Evolutionary conservation across 441 rosid genomes (phyloP).

Genomic region (Jatropha multifida): DNA sequence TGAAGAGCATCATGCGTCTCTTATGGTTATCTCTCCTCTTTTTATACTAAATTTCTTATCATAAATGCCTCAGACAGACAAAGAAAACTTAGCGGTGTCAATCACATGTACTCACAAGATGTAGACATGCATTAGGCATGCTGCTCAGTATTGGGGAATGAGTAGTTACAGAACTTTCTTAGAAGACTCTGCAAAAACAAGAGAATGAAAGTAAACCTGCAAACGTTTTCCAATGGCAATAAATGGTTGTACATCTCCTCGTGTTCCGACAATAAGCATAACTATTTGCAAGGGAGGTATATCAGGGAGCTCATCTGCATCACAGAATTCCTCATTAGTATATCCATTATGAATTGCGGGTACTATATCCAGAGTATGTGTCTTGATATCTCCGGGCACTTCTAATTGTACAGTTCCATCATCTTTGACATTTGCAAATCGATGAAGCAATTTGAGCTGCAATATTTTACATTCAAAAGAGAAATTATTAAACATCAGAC

Average conservation of each 20-base stretch:
- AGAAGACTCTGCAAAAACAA: not conserved
- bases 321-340: conserved; percentile 30
- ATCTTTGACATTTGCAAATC: conserved; percentile 37
- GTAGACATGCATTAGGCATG: not conserved
- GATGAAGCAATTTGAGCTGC: conserved; percentile 50
- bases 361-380: conserved; percentile 30
- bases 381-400: conserved; percentile 42
- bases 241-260: conserved; percentile 62
- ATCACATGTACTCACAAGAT: not conserved
- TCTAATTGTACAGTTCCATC: conserved; percentile 54
- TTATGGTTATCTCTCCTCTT: not conserved
- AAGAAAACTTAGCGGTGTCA: not conserved
- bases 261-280: conserved; percentile 60
- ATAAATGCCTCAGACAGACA: not conserved
- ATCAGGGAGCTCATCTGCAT: conserved; percentile 16
- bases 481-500: not conserved
- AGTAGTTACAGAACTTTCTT: not conserved
- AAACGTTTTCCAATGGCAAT: conserved; percentile 54
- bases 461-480: conserved; percentile 4
- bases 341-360: conserved; percentile 24
- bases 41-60: not conserved
- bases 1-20: not conserved
- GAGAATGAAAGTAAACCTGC: conserved; percentile 36
- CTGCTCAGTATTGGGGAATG: not conserved
- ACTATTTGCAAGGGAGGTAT: conserved; percentile 51